Base-by-base conservation (phyloP, 352 stramenopile species). In the Globisporangium acanthophoron region DNA sequence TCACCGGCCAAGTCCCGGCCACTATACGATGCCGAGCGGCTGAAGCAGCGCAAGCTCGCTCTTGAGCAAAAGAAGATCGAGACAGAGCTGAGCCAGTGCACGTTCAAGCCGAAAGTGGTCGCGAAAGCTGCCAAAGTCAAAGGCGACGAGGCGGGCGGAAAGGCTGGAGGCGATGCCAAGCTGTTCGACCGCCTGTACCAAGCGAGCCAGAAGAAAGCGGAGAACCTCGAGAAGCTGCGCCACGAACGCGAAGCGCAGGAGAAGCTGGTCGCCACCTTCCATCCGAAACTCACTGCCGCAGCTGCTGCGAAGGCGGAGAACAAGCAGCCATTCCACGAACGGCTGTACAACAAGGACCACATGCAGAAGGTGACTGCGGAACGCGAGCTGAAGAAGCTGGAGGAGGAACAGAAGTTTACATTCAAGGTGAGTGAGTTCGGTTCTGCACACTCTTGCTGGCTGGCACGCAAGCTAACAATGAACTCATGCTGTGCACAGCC, bases 151-250 rank as follows among this genome's bases (percentile, higher is more conserved):
- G 55, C 56, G 15, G 65, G 65, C 20, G 43, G 46, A 12, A 73
- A 65, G 4, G 33, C 6, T 5, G 52, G 27, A 2, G 54, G 53
- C 5, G 65, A 75, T 9, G 52, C 45, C 3, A 54, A 60, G 33
- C 66, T 86, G 24, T 92, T 85, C 47, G 84, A 91, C 56, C 84
- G 84, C 1, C 62, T 94, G 27, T 88, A 92, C 39, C 78, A 90
- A 61, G 73, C 61, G 15, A 76, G 75, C 31, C 77, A 88, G 54
- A 70, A 87, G 15, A 68, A 76, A 9, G 61, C 67, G 0, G 80
- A 92, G 58, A 68, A 78, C 15, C 57, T 94, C 12, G 74, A 88
- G 37, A 79, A 76, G 51, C 65, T 92, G 39, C 79, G 83, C 12
- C 74, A 90, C 44, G 80, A 88, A 51, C 70, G 68, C 0, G 80